Percentiles rank a stretch among this genome's conserved stretches.
phyloP scores from a whole-genome alignment of 2,329 filamentous ascomycete species.

The Laburnicola sp. region DNA sequence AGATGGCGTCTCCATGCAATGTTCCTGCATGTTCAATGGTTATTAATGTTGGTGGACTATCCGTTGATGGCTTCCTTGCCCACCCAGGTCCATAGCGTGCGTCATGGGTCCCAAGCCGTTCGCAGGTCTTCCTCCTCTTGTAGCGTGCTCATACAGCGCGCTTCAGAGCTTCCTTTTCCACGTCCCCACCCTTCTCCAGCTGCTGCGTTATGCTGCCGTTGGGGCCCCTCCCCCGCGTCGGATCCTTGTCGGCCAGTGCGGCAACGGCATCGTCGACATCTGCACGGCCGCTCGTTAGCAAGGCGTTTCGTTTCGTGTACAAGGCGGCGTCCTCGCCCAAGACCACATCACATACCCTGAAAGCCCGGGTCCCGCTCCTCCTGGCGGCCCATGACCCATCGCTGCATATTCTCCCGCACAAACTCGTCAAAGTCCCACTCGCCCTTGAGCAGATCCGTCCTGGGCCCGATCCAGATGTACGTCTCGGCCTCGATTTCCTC shows the following conservation, averaged over 20 bases:
- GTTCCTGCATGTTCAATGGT: too few species aligned
- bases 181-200: conserved; percentile 28
- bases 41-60: too few species aligned
- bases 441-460: conserved; percentile 62
- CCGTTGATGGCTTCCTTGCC: too few species aligned
- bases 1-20: too few species aligned
- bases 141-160: conserved; percentile 34
- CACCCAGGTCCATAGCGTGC: too few species aligned
- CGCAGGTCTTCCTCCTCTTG: too few species aligned
- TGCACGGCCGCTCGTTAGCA: conserved; percentile 17
- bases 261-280: conserved; percentile 52
- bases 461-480: conserved; percentile 56
- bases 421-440: conserved; percentile 94
- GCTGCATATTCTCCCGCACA: conserved; percentile 69
- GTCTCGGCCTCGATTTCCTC: conserved; percentile 50
- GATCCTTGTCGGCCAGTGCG: conserved; percentile 37
- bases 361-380: conserved; percentile 53
- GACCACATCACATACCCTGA: conserved; percentile 43
- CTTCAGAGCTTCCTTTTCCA: conserved; percentile 26
- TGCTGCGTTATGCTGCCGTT: conserved; percentile 48
- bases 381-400: conserved; percentile 56
- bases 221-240: conserved; percentile 50
- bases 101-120: too few species aligned
- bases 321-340: neutral
- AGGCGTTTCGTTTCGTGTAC: too few species aligned